These are phyloP conservation scores for Auriscalpium vulgare DNA, from an alignment of 768 basidiomycete genomes.

Conservation along the genomic window DNA sequence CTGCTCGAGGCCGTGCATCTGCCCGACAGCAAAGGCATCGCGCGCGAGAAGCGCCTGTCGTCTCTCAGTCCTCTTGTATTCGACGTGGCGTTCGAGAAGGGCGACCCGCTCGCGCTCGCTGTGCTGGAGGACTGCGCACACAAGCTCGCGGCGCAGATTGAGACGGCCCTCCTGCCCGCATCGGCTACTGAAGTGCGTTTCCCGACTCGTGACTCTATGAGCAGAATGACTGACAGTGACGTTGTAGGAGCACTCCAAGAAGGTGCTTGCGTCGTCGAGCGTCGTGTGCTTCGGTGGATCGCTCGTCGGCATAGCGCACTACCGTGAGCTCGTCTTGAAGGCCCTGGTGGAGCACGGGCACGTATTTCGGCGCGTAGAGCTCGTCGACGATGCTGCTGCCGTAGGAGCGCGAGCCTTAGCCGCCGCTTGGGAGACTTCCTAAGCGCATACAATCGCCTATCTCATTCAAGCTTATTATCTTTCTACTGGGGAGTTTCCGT, in stretches of 20 bases:
- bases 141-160: conserved; percentile 51
- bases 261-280: conserved; percentile 43
- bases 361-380: conserved; percentile 56
- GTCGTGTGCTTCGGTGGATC: conserved; percentile 79
- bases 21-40: conserved; percentile 40
- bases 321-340: conserved; percentile 47
- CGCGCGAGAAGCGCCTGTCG: conserved; percentile 69
- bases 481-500: too few species aligned
- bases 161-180: conserved; percentile 38
- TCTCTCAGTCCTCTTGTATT: conserved; percentile 74
- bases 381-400: conserved; percentile 61
- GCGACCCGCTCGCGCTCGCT: conserved; percentile 55
- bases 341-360: conserved; percentile 51
- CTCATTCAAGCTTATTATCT: too few species aligned
- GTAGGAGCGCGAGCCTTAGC: conserved; percentile 56
- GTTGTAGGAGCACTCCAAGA: conserved; percentile 1
- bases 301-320: conserved; percentile 53
- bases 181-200: conserved; percentile 3
- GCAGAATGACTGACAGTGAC: neutral
- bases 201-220: neutral
- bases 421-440: neutral
- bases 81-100: conserved; percentile 60
- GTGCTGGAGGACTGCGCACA: conserved; percentile 47
- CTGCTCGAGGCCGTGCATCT: conserved; percentile 57
- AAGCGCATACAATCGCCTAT: too few species aligned